Percentiles rank a stretch among this genome's conserved stretches.
phyloP scores from a whole-genome alignment of 352 stramenopile species.

The Phytopythium sindhum region DNA sequence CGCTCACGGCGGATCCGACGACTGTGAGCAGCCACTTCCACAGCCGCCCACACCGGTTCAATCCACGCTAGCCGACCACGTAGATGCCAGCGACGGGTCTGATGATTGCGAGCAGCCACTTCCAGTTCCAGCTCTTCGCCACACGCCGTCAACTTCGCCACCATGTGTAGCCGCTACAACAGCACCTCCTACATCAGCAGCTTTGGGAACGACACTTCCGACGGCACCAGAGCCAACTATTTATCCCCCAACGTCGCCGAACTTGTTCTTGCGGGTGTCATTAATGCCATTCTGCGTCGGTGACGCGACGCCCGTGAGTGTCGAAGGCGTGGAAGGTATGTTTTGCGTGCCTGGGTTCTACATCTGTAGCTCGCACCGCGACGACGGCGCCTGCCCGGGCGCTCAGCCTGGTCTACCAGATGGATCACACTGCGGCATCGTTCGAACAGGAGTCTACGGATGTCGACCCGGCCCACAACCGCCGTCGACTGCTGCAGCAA shows the following conservation, averaged over 20 bases:
- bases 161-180: background rate
- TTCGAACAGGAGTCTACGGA: conserved; percentile 3
- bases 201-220: background rate
- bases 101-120: background rate
- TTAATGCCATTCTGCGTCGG: background rate
- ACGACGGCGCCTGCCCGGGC: conserved; percentile 1
- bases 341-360: conserved; percentile 5
- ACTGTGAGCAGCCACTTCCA: background rate
- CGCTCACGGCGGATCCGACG: background rate
- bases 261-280: background rate
- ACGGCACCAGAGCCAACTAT: background rate
- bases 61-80: background rate
- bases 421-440: background rate
- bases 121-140: background rate
- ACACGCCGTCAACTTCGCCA: background rate
- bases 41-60: too few relatives aligned
- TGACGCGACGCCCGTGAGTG: background rate
- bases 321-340: conserved; percentile 1
- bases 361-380: background rate
- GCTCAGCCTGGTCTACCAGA: background rate
- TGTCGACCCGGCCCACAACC: background rate
- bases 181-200: background rate
- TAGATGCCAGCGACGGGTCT: background rate
- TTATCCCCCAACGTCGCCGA: background rate
- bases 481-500: background rate